Evolutionary conservation across 768 basidiomycete genomes (phyloP).

Genomic region (Hypsizygus marmoreus): DNA sequence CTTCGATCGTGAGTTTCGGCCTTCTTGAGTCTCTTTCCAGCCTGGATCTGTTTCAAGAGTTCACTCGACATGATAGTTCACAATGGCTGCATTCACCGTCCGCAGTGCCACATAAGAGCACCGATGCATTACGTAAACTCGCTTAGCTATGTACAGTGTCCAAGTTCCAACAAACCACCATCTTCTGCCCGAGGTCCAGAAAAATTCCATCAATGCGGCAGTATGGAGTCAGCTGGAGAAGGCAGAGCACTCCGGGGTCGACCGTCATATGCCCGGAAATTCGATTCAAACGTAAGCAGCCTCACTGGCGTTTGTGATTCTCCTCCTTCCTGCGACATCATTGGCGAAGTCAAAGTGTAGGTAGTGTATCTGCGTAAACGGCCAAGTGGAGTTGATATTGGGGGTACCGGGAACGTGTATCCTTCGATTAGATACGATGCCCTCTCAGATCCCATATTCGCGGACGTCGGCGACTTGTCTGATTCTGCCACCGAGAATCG

Average conservation of each 20-base stretch:
- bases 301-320: slow-evolving; percentile 3
- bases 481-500: slow-evolving; percentile 5
- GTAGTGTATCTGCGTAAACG: slow-evolving; percentile 10
- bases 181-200: not conserved
- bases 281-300: slow-evolving; percentile 13
- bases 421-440: slow-evolving; percentile 9
- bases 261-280: slow-evolving; percentile 2
- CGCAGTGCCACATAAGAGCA: not conserved
- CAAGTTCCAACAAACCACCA: not conserved
- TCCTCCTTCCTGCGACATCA: slow-evolving; percentile 3
- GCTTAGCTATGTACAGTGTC: not conserved
- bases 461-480: slow-evolving; percentile 3
- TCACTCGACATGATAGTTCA: slow-evolving; percentile 64
- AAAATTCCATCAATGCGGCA: not conserved
- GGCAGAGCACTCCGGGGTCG: not conserved
- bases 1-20: slow-evolving; percentile 82
- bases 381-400: slow-evolving; percentile 4
- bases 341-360: slow-evolving; percentile 12
- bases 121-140: slow-evolving; percentile 14
- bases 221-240: not conserved
- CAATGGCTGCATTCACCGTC: slow-evolving; percentile 1
- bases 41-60: slow-evolving; percentile 79
- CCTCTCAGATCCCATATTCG: not conserved
- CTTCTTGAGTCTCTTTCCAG: slow-evolving; percentile 82
- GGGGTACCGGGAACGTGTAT: slow-evolving; percentile 13